Percentiles rank a stretch among this genome's conserved stretches.
phyloP scores from a whole-genome alignment of 192 early-diverging fungal species.

The Umbelopsis ramanniana region DNA sequence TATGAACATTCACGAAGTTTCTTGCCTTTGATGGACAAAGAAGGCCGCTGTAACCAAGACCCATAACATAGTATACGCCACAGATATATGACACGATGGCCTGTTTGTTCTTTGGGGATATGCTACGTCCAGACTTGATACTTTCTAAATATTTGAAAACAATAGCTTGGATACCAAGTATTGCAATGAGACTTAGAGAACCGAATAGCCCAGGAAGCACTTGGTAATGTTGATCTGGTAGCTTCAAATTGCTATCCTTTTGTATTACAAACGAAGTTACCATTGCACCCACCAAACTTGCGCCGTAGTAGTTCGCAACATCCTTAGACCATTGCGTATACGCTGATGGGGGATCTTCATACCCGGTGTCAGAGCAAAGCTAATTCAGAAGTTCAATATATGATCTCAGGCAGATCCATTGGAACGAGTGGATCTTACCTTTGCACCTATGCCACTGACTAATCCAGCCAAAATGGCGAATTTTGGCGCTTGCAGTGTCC shows the following conservation, averaged over 20 bases:
- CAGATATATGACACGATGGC: not conserved
- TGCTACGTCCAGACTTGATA: not conserved
- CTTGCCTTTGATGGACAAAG: not conserved
- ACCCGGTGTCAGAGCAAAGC: not conserved
- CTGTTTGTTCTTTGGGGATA: not conserved
- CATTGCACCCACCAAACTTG: not conserved
- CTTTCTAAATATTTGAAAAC: not conserved
- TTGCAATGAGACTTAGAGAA: not conserved
- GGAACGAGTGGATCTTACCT: not conserved
- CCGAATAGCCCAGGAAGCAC: not conserved
- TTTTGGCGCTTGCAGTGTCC: not conserved
- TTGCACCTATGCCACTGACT: not conserved
- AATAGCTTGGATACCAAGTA: not conserved
- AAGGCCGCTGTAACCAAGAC: not conserved
- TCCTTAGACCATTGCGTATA: not conserved
- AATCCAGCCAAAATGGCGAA: not conserved
- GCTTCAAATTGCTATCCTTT: not conserved
- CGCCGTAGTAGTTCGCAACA: not conserved
- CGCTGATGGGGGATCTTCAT: slow-evolving; percentile 1
- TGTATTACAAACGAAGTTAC: not conserved
- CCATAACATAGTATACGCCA: slow-evolving; percentile 19
- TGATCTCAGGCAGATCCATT: not conserved
- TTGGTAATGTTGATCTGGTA: not conserved
- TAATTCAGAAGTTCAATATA: not conserved
- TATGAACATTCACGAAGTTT: slow-evolving; percentile 12